A percentile compares a stretch with the other conserved stretches of the same genome.
Conservation (phyloP, 1,284 basidiomycete genomes). For the Irpex rosettiformis region DNA sequence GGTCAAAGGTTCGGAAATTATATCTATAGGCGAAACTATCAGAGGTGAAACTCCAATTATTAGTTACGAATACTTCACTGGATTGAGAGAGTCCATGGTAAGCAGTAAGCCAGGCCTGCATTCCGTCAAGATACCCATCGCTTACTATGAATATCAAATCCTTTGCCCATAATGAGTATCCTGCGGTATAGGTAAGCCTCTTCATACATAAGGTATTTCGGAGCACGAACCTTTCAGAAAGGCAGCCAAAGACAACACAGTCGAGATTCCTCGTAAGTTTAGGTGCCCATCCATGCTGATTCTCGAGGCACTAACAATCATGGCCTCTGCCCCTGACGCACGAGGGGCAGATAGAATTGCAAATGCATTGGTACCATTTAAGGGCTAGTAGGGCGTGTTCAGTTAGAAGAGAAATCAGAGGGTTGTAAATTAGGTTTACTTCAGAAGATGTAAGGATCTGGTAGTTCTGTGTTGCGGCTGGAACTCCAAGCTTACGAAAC, state of each 20-base stretch:
- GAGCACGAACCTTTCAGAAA: slow-evolving; percentile 74
- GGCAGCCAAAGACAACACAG: slow-evolving; percentile 76
- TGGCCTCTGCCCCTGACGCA: slow-evolving; percentile 86
- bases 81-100: slow-evolving; percentile 74
- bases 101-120: slow-evolving; percentile 86
- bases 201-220: background rate
- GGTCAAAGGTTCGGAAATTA: slow-evolving; percentile 59
- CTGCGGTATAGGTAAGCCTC: slow-evolving; percentile 36
- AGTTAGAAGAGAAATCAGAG: slow-evolving; percentile 23
- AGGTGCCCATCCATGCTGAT: slow-evolving; percentile 58
- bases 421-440: slow-evolving; percentile 32
- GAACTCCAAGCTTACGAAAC: slow-evolving; percentile 68
- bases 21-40: slow-evolving; percentile 39
- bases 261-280: slow-evolving; percentile 88
- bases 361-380: slow-evolving; percentile 76
- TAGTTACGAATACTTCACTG: slow-evolving; percentile 44
- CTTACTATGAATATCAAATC: slow-evolving; percentile 90
- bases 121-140: slow-evolving; percentile 87
- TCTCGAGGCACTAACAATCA: slow-evolving; percentile 90
- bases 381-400: slow-evolving; percentile 27
- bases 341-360: slow-evolving; percentile 82
- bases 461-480: slow-evolving; percentile 68
- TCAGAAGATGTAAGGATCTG: slow-evolving; percentile 45
- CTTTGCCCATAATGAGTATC: slow-evolving; percentile 90
- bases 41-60: background rate